phyloP scores from a whole-genome alignment of 768 basidiomycete species.

The Vararia minispora region DNA sequence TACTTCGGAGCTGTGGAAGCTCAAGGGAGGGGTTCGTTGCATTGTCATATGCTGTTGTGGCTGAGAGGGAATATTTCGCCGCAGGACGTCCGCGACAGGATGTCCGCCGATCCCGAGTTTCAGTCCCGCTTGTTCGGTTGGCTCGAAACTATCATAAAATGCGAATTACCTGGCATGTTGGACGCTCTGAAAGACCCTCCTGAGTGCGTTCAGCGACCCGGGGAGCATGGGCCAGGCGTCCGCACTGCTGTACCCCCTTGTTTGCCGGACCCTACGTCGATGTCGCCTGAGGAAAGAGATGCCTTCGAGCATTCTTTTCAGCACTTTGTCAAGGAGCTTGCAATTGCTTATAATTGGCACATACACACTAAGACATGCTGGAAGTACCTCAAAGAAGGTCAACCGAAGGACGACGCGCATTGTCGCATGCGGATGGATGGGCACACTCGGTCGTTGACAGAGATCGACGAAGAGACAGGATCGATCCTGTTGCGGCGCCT shows the following conservation, averaged over 20 bases:
- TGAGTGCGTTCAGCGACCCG: too few relatives aligned
- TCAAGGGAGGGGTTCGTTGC: constrained; percentile 27
- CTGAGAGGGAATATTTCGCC: constrained; percentile 15
- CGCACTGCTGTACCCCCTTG: too few relatives aligned
- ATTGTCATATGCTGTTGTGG: constrained; percentile 33
- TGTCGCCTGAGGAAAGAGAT: too few relatives aligned
- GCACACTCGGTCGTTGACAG: constrained; percentile 2
- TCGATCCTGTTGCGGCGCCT: constrained; percentile 21
- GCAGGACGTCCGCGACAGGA: neutral
- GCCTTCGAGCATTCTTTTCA: too few relatives aligned
- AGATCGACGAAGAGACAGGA: constrained; percentile 22
- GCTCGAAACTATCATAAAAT: constrained; percentile 20
- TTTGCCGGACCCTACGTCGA: too few relatives aligned
- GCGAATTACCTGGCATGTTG: constrained; percentile 13
- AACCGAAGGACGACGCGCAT: constrained; percentile 20
- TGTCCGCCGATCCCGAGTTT: constrained; percentile 14
- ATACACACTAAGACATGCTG: constrained; percentile 25
- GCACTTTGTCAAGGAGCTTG: constrained; percentile 10
- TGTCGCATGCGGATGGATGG: constrained; percentile 14
- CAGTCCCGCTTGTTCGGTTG: constrained; percentile 10
- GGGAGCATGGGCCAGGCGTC: too few relatives aligned
- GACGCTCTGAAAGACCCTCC: neutral
- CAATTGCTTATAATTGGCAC: constrained; percentile 22
- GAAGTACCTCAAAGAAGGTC: constrained; percentile 22
- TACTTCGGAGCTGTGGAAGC: constrained; percentile 32